Base-by-base conservation (phyloP, 1,139 yeast species). In the Debaryomyces sp. region DNA sequence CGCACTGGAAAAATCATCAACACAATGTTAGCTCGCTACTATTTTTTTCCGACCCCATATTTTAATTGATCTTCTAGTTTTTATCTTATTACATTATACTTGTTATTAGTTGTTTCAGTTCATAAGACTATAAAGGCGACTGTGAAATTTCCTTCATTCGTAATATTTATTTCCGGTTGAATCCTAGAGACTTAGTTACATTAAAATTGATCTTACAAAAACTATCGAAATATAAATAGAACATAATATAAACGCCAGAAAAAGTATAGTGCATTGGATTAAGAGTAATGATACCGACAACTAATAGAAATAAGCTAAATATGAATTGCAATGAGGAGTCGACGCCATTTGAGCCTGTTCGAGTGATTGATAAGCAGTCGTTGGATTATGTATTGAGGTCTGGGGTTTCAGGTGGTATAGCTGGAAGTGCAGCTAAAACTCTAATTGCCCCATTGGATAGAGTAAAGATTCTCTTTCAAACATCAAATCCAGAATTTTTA, bases 341-440 rank as follows among this genome's bases (percentile, higher is more conserved):
- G 3, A 69, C 73, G 0, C 64, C 71, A 2, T 55, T 64, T 36
- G 46, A 44, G 13, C 49, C 44, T 6, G 45, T 49, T 24, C 41
- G 39, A 18, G 43, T 48, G 17, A 50, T 51, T 27, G 85, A 89
- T 59, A 90, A 87, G 59, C 88, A 82, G 50, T 85, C 92, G 6
- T 54, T 86, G 30, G 92, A 88, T 50, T 94, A 94, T 66, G 85
- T 94, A 17, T 53, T 89, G 32, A 78, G 90, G 52, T 87, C 96
- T 22, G 99, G 97, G 0, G 60, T 91, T 1, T 96, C 99, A 0
- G 99, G 99, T 10, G 99, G 99, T 0, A 60, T 90, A 1, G 97
- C 99, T 0, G 99, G 99, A 0, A 84, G 92, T 47, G 90, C 95
- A 7, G 99, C 97, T 6, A 94, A 94, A 62, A 91, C 98, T 0